Conservation (phyloP, 371 early-diverging fungal species). For the Coemansia sp. region DNA sequence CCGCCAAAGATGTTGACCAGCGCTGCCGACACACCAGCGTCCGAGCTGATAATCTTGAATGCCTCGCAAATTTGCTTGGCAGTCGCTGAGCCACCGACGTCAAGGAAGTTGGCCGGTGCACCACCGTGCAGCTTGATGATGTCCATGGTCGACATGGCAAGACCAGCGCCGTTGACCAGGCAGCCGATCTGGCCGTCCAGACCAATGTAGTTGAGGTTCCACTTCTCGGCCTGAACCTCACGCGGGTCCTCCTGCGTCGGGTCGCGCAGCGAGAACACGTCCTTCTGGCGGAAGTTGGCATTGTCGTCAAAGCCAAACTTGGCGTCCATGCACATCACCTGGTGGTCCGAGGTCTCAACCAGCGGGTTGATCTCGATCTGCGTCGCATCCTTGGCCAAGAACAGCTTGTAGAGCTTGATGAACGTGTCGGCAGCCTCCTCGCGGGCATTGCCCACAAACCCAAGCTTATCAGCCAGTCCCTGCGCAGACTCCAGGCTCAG, state of each 20-base stretch:
- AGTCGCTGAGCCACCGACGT: slow-evolving; percentile 96
- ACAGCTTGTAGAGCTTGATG: slow-evolving; percentile 89
- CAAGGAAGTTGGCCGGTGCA: slow-evolving; percentile 99
- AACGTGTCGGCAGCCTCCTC: slow-evolving; percentile 90
- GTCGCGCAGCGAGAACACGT: slow-evolving; percentile 85
- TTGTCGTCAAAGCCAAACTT: slow-evolving; percentile 98
- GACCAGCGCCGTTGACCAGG: slow-evolving; percentile 95
- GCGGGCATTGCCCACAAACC: slow-evolving; percentile 79
- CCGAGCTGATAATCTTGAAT: slow-evolving; percentile 96
- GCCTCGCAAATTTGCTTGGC: slow-evolving; percentile 96
- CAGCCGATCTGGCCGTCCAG: slow-evolving; percentile 86
- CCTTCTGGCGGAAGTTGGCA: slow-evolving; percentile 95
- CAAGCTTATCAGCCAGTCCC: slow-evolving; percentile 75
- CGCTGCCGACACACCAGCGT: slow-evolving; percentile 90
- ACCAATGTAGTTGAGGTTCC: slow-evolving; percentile 98
- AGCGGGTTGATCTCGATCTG: slow-evolving; percentile 98
- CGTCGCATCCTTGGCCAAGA: slow-evolving; percentile 94
- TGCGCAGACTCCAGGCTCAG: slow-evolving; percentile 64
- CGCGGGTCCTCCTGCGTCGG: slow-evolving; percentile 94
- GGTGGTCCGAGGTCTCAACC: slow-evolving; percentile 84
- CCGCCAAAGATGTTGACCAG: slow-evolving; percentile 99
- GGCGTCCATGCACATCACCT: slow-evolving; percentile 89
- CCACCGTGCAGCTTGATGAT: slow-evolving; percentile 98
- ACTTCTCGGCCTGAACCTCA: slow-evolving; percentile 95
- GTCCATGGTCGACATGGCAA: slow-evolving; percentile 99